Conservation (phyloP, 2,329 filamentous ascomycete genomes). For the Pyricularia pennisetigena region DNA sequence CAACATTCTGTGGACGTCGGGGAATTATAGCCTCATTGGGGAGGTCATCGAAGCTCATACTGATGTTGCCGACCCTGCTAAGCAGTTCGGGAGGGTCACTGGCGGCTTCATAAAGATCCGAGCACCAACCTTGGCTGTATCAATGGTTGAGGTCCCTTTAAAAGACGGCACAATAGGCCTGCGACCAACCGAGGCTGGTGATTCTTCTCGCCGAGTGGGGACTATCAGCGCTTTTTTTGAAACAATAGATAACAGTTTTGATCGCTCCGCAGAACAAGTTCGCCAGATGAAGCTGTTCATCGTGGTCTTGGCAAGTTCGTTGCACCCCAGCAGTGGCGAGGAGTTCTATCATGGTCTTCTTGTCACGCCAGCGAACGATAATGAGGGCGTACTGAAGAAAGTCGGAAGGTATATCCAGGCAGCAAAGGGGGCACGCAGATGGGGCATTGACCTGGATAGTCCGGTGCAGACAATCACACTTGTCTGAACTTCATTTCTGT, state of each 20-base stretch:
- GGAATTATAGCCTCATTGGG: neutral
- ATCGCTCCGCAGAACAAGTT: neutral
- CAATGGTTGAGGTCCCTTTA: neutral
- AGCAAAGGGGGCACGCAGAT: neutral
- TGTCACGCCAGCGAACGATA: neutral
- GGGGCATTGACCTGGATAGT: neutral
- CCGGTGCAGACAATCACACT: neutral
- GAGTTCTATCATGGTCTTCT: neutral
- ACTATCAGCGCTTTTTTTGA: neutral
- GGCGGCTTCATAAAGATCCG: neutral
- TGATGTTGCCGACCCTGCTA: neutral
- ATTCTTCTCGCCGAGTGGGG: neutral
- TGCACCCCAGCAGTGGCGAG: neutral
- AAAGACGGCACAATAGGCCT: neutral
- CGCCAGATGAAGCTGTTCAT: neutral
- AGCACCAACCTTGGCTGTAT: neutral
- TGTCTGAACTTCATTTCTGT: neutral
- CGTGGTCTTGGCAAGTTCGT: neutral
- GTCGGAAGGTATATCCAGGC: neutral
- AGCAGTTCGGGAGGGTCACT: neutral
- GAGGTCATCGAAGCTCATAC: neutral
- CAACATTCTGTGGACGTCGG: neutral
- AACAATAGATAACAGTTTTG: neutral
- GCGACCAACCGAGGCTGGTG: neutral
- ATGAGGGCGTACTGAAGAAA: neutral